Base-by-base conservation (phyloP, 169 alveolate species). In the Eimeria maxima region DNA sequence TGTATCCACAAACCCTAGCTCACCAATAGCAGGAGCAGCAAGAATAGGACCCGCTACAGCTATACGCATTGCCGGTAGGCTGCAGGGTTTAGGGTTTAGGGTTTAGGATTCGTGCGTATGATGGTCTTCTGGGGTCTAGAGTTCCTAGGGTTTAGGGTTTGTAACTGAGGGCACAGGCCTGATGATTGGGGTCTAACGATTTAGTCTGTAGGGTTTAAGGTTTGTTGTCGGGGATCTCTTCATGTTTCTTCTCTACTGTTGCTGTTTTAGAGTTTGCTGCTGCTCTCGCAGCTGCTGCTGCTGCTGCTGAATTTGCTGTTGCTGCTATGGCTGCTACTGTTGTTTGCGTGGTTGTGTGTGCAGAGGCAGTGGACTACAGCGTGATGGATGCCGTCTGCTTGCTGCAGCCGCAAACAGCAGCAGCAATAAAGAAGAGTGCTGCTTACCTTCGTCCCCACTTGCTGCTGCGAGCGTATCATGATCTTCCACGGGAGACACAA, bases 401-500 rank as follows among this genome's bases (percentile, higher is more conserved):
- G 45, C 53, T 44, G 38, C 53, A 45, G 38, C 90, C 90, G n/a
- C 47, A 50, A 50, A 71, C 27, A 50, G 90, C 90, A 80, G 90
- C 90, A 50, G 90, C 69, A 22, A 27, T 80, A 4, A 20, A 63
- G 45, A 18, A 80, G n/a, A 7, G 45, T 47, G 45, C 90, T 80
- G 90, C 90, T n/a, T 45, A 7, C 7, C 5, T 7, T 45, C 5
- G 69, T 14, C 90, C 69, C 20, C 45, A 80, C 73, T n/a, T 50
- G 71, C 53, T 80, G 90, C 65, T 4, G 65, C 65, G 33, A 22
- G 71, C 90, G 2, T 50, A 47, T 24, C 45, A 80, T 10, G 20
- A 22, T 7, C 90, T 80, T 44, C 69, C 90, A 20, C 18, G 24
- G 22, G 71, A 44, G 38, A 47, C 90, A 63, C 90, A 80, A 22